Conservation (phyloP, 2,329 filamentous ascomycete genomes). For the Trichoderma polysporum region DNA sequence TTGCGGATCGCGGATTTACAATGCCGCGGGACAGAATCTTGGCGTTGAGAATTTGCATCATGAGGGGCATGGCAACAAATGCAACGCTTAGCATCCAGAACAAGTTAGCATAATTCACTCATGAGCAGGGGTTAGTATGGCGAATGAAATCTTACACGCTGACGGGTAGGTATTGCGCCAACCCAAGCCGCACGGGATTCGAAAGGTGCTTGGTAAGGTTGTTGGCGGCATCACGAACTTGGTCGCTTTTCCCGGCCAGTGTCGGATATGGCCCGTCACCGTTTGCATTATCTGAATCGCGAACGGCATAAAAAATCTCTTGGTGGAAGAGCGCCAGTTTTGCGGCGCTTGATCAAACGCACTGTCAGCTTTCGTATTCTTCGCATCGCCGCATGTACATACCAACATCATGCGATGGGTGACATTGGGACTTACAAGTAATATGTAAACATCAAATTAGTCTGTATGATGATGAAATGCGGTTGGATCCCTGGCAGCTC, state of each 20-base stretch:
- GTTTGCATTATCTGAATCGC: background rate
- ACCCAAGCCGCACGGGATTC: constrained; percentile 4
- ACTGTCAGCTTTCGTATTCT: background rate
- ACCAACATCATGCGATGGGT: background rate
- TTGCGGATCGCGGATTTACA: background rate
- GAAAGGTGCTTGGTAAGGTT: constrained; percentile 5
- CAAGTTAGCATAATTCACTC: background rate
- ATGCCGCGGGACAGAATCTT: constrained; percentile 8
- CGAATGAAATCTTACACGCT: constrained; percentile 11
- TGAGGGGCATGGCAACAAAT: constrained; percentile 18
- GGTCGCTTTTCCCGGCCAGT: constrained; percentile 7
- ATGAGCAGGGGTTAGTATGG: background rate
- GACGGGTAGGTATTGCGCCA: constrained; percentile 15
- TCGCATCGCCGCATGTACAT: background rate
- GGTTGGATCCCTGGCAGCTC: constrained; percentile 8
- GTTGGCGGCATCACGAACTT: constrained; percentile 13
- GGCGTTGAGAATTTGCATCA: constrained; percentile 16
- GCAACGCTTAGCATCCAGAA: background rate
- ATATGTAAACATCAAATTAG: constrained; percentile 17
- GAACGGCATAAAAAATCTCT: constrained; percentile 12
- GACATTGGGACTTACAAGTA: constrained; percentile 11
- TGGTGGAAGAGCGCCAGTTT: constrained; percentile 8
- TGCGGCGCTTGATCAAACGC: background rate
- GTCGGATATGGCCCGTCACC: background rate
- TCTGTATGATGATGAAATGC: constrained; percentile 14